Conservation (phyloP, 2,329 filamentous ascomycete genomes). For the Coniochaeta hoffmannii region DNA sequence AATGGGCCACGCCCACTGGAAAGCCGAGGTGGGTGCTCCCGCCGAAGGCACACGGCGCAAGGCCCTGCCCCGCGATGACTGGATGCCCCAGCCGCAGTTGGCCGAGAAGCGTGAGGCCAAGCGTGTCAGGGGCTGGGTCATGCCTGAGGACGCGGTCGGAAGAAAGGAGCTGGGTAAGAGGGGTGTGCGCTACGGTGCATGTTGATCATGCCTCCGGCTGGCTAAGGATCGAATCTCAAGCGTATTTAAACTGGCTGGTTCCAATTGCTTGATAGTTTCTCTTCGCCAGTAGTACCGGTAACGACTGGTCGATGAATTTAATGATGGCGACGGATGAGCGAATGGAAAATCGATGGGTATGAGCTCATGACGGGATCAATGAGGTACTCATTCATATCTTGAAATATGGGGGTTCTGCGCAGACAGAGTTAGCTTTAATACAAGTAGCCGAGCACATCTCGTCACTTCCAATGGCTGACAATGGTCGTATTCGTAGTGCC, state of each 20-base stretch:
- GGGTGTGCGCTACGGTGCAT: constrained; percentile 49
- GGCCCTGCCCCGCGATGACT: constrained; percentile 60
- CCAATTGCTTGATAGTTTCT: neutral
- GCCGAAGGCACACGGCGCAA: constrained; percentile 66
- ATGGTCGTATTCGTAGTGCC: too few relatives aligned
- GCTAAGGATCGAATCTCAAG: neutral
- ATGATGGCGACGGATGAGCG: neutral
- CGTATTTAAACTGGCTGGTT: neutral
- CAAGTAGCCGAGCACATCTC: too few relatives aligned
- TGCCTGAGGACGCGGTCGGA: constrained; percentile 65
- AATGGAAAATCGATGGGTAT: neutral
- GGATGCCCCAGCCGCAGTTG: constrained; percentile 68
- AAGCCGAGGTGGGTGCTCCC: constrained; percentile 65
- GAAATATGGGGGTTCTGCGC: neutral
- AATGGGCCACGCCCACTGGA: constrained; percentile 52
- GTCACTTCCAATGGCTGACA: too few relatives aligned
- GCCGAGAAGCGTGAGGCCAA: constrained; percentile 73
- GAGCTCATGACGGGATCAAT: constrained; percentile 2
- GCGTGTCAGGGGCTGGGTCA: constrained; percentile 65
- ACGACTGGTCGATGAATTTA: neutral
- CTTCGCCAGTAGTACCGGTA: neutral
- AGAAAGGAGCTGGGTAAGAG: constrained; percentile 65
- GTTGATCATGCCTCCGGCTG: constrained; percentile 16
- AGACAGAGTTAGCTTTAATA: neutral
- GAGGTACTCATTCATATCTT: neutral